A percentile compares a stretch with the other conserved stretches of the same genome.
Conservation (phyloP, 2,329 filamentous ascomycete genomes). For the Dryadomyces quercivorus region DNA sequence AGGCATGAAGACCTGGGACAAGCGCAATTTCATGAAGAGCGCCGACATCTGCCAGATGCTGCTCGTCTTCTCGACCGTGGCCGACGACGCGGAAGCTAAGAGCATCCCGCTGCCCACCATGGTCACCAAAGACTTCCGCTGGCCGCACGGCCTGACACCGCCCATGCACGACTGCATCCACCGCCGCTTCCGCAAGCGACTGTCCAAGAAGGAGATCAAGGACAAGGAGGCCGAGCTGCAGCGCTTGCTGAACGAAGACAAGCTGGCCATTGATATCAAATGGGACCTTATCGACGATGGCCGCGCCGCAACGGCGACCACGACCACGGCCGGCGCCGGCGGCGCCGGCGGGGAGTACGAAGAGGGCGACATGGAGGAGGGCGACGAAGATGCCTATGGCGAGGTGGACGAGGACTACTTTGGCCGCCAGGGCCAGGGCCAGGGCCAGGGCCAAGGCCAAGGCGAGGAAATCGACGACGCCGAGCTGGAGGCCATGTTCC, state of each 20-base stretch:
- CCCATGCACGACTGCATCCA: constrained; percentile 79
- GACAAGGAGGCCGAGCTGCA: constrained; percentile 73
- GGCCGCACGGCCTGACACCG: constrained; percentile 76
- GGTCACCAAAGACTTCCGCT: constrained; percentile 57
- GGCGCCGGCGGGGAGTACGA: constrained; percentile 35
- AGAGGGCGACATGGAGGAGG: constrained; percentile 28
- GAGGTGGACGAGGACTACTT: constrained; percentile 46
- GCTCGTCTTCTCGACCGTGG: constrained; percentile 58
- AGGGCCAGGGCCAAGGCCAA: neutral
- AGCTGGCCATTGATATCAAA: constrained; percentile 42
- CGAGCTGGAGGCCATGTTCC: constrained; percentile 23
- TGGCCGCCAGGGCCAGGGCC: constrained; percentile 13
- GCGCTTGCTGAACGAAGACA: constrained; percentile 58
- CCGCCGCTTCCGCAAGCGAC: constrained; percentile 70
- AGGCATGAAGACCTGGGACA: constrained; percentile 88
- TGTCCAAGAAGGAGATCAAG: constrained; percentile 73
- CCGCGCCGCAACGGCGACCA: constrained; percentile 15
- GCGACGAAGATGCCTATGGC: constrained; percentile 36
- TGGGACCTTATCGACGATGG: constrained; percentile 53
- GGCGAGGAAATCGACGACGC: constrained; percentile 20
- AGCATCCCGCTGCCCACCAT: constrained; percentile 58
- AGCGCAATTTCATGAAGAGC: constrained; percentile 76
- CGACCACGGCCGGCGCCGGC: constrained; percentile 19
- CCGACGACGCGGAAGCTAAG: constrained; percentile 52
- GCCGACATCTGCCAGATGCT: constrained; percentile 86